A percentile compares a stretch with the other conserved stretches of the same genome.
These are phyloP conservation scores for Chiua virens DNA, from an alignment of 768 basidiomycete species.

Conservation along the genomic window DNA sequence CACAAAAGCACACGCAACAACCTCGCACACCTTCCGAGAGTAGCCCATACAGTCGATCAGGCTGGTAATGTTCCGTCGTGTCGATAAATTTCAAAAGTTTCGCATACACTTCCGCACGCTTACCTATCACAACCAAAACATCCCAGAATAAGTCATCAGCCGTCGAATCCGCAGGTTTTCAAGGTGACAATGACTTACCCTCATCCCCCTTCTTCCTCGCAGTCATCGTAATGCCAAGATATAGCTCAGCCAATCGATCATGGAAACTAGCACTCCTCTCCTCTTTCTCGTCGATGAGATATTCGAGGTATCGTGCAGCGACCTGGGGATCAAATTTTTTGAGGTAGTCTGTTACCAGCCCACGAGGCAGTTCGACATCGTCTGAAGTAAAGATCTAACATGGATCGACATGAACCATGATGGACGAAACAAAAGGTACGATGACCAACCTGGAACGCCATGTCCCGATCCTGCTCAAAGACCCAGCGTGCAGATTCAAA, in stretches of 20 bases:
- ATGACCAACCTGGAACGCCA: conserved; percentile 70
- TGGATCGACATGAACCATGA: not conserved
- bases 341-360: conserved; percentile 74
- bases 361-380: conserved; percentile 85
- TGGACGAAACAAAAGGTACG: not conserved
- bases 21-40: conserved; percentile 71
- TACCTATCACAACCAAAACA: conserved; percentile 35
- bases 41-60: conserved; percentile 79
- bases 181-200: conserved; percentile 41
- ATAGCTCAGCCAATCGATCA: conserved; percentile 86
- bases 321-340: conserved; percentile 67
- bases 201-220: conserved; percentile 61
- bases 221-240: conserved; percentile 64
- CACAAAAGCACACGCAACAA: not conserved
- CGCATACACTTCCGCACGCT: conserved; percentile 51
- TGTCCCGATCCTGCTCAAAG: conserved; percentile 67
- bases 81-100: conserved; percentile 80
- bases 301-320: conserved; percentile 82
- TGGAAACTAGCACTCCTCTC: conserved; percentile 74
- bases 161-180: not conserved
- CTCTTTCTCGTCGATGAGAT: conserved; percentile 70
- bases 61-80: conserved; percentile 62
- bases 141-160: not conserved
- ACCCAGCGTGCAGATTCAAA: conserved; percentile 86
- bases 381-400: conserved; percentile 91